Percentiles rank a stretch among this genome's conserved stretches.
Conservation (phyloP, 2,329 filamentous ascomycete species). For the Bipolaris oryzae region DNA sequence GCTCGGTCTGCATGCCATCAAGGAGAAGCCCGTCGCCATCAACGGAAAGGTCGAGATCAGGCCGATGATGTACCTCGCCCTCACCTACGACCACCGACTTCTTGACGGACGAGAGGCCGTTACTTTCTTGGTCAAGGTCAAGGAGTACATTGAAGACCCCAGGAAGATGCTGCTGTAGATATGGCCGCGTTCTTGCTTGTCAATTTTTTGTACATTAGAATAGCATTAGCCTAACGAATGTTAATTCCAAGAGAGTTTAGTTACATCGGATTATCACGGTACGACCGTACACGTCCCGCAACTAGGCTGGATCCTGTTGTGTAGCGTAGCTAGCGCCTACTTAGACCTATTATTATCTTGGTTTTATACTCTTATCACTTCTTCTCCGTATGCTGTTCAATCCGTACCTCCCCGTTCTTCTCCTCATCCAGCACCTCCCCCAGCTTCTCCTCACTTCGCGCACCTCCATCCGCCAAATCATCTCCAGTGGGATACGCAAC, state of each 20-base stretch:
- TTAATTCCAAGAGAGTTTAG: too few species aligned
- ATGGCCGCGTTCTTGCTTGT: background rate
- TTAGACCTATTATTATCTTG: too few species aligned
- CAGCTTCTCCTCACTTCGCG: background rate
- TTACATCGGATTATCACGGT: too few species aligned
- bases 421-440: background rate
- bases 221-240: too few species aligned
- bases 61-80: constrained; percentile 98
- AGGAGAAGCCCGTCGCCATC: constrained; percentile 86
- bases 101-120: constrained; percentile 94
- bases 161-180: constrained; percentile 77
- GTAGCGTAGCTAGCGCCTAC: too few species aligned
- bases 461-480: background rate
- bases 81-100: constrained; percentile 97
- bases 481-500: background rate
- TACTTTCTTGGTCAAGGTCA: constrained; percentile 94
- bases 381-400: background rate
- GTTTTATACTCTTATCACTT: background rate
- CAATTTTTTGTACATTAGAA: background rate
- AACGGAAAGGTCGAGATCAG: constrained; percentile 95
- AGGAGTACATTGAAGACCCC: constrained; percentile 97
- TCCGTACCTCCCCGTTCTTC: background rate
- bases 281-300: too few species aligned
- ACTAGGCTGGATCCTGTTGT: too few species aligned
- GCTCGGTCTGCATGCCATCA: constrained; percentile 92